These are phyloP conservation scores for Boehmeria nivea DNA, from an alignment of 306 rosid genomes.

Conservation along the genomic window DNA sequence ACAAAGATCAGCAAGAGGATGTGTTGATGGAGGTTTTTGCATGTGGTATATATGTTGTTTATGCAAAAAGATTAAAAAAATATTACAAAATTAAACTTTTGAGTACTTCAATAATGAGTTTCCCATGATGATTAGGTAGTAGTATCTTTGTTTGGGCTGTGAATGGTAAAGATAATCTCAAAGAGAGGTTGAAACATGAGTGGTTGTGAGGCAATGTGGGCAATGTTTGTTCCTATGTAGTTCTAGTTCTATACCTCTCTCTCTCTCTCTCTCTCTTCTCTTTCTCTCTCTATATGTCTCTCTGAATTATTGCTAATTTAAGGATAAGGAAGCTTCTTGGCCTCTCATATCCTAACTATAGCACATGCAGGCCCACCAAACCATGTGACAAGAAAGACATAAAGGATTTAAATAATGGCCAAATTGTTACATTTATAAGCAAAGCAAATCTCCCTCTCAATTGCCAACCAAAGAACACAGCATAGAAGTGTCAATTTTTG, in stretches of 20 bases:
- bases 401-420: not conserved
- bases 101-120: too few relatives aligned
- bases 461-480: not conserved
- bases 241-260: not conserved
- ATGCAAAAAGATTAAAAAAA: too few relatives aligned
- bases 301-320: not conserved
- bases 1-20: not conserved
- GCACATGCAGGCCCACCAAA: not conserved
- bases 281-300: not conserved
- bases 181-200: not conserved
- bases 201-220: slow-evolving; percentile 31
- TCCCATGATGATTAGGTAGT: not conserved
- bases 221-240: not conserved
- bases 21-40: slow-evolving; percentile 16
- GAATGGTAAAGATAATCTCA: not conserved
- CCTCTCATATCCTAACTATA: not conserved
- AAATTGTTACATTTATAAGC: not conserved
- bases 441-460: not conserved
- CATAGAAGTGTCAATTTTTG: not conserved
- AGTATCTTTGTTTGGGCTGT: slow-evolving; percentile 5
- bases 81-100: too few relatives aligned
- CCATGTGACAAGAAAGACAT: slow-evolving; percentile 10
- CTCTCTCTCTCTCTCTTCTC: not conserved
- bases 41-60: too few relatives aligned
- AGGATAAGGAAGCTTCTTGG: slow-evolving; percentile 3